Conservation (phyloP, 2,329 filamentous ascomycete species). For the Diaporthe sp. region DNA sequence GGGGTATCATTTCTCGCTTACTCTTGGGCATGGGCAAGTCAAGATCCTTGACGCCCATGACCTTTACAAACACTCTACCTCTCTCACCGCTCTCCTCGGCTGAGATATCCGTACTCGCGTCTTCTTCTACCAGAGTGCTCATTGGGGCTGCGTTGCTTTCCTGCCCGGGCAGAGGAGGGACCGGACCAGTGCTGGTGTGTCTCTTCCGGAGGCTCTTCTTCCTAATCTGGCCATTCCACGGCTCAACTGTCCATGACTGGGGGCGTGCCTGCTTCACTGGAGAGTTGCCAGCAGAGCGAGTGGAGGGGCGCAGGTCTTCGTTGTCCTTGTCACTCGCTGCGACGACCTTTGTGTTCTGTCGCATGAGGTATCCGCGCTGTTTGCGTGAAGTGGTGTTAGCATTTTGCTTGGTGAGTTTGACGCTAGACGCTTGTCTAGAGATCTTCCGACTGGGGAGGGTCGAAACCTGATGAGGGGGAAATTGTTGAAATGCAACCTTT, state of each 20-base stretch:
- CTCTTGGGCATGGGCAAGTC: conserved; percentile 91
- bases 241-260: conserved; percentile 95
- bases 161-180: conserved; percentile 88
- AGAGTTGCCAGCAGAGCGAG: conserved; percentile 74
- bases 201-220: conserved; percentile 73
- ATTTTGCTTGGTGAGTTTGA: conserved; percentile 34
- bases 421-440: conserved; percentile 59
- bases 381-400: conserved; percentile 71
- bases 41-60: conserved; percentile 96
- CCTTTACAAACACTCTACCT: conserved; percentile 95
- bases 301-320: conserved; percentile 60
- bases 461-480: conserved; percentile 38
- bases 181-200: conserved; percentile 66
- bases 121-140: conserved; percentile 76
- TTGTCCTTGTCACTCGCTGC: conserved; percentile 84
- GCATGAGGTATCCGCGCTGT: conserved; percentile 98
- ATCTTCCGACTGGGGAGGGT: conserved; percentile 28
- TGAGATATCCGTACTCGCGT: conserved; percentile 63
- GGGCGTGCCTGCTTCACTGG: conserved; percentile 81
- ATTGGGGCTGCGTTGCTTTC: conserved; percentile 80
- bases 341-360: conserved; percentile 97
- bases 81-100: conserved; percentile 86
- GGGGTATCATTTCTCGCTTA: conserved; percentile 57
- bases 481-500: conserved; percentile 79
- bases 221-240: conserved; percentile 88